Base-by-base conservation (phyloP, 1,139 yeast genomes). In the Sporopachydermia cereana region DNA sequence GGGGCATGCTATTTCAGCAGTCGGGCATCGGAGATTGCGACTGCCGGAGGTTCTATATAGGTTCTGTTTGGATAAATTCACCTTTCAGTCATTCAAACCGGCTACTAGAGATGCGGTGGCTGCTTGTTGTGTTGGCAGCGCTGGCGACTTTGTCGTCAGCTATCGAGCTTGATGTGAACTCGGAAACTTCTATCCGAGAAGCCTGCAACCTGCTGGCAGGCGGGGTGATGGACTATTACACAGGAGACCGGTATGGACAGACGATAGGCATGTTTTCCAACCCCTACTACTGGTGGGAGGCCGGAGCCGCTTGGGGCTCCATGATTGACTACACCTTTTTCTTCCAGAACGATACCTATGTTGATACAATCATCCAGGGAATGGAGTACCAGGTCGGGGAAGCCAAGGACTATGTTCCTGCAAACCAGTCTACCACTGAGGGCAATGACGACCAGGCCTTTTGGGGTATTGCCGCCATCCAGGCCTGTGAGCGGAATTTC, bases 231-330 rank as follows among this genome's bases (percentile, higher is more conserved):
- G 89, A 86, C 64, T 89, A 89, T 63, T 86, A 88, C 59, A 80
- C 78, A 43, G 95, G 95, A 36, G 55, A 64, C 43, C 64, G 73
- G 27, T 63, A 68, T 46, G 96, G 96, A 41, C 84, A 88, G 34
- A 74, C 86, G 21, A 65, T 85, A 41, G 97, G 97, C 45, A 79
- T 81, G 91, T 84, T 88, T 61, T 66, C 82, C 1, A 63, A 67
- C 59, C 96, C 96, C 1, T 88, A 88, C 70, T 89, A 88, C 69
- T 89, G 96, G 96, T 88, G 96, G 96, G 91, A 88, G 66, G 95
- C 96, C 30, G 97, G 97, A 57, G 96, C 94, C 52, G 96, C 95
- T 3, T 85, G 88, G 85, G 95, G 95, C 3, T 72, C 84, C 20
- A 69, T 89, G 71, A 63, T 88, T 42, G 96, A 88, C 60, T 83